A percentile compares a stretch with the other conserved stretches of the same genome.
Evolutionary conservation across 495 filamentous ascomycete genomes (phyloP).

Genomic region (Trichoderma orchidacearum): DNA sequence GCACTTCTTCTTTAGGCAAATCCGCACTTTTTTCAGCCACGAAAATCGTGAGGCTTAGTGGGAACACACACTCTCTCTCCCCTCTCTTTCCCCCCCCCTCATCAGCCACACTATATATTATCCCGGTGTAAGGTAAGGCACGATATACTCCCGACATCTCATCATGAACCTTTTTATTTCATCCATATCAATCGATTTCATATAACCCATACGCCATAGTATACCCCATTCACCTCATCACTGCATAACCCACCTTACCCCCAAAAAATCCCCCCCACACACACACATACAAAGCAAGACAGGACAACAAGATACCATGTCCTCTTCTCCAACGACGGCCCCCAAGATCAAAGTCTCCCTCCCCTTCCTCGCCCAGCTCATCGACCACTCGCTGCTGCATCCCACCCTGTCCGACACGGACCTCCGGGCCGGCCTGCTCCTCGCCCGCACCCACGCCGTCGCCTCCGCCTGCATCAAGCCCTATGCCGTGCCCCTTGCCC

Average conservation of each 20-base stretch:
- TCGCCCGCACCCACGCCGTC: slow-evolving; percentile 30
- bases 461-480: slow-evolving; percentile 45
- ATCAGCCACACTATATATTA: background rate
- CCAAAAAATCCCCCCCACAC: background rate
- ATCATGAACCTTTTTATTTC: background rate
- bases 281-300: too few relatives aligned
- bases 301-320: too few relatives aligned
- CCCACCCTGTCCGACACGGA: slow-evolving; percentile 45
- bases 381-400: slow-evolving; percentile 48
- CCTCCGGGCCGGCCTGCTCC: slow-evolving; percentile 32
- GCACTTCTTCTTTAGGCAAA: background rate
- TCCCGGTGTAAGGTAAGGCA: too few relatives aligned
- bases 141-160: too few relatives aligned
- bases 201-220: background rate
- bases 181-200: background rate
- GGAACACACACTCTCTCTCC: too few relatives aligned
- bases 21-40: background rate
- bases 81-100: background rate
- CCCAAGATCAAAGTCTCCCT: slow-evolving; percentile 35
- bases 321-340: background rate
- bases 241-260: background rate
- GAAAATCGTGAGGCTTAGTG: background rate
- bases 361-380: slow-evolving; percentile 38
- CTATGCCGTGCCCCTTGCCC: slow-evolving; percentile 36
- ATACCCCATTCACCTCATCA: background rate